Evolutionary conservation across 2,329 filamentous ascomycete species (phyloP), one percentile per base, ranked within the genome.

Genomic region (Septoria petroselini): DNA sequence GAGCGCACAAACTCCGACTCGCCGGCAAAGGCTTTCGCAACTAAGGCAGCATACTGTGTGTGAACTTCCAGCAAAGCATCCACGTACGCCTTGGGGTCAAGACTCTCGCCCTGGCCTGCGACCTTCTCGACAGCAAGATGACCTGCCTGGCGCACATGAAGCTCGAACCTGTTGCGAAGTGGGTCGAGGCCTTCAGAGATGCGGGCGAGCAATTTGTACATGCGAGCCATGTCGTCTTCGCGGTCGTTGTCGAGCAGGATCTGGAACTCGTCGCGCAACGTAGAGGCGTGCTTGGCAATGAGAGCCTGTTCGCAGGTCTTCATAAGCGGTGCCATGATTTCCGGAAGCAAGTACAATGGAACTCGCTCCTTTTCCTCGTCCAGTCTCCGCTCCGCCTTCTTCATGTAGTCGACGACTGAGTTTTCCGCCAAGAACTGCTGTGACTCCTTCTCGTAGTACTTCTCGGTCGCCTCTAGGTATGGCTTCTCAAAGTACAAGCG

Each of bases 371-470:
- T 93, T 70, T 98, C 93, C 70, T 98, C 93, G 6, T 88, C 82
- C 53, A 98, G 73, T 25, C 93, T 84, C 34, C 82, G 73, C 72
- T 97, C 91, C 0, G 93, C 94, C 79, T 98, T 98, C 77, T 97
- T 97, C 93, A 98, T 97, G 73, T 97, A 98, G 67, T 98, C 93
- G 27, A 98, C 91, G 3, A 98, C 90, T 57, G 87, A 95, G 68
- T 98, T 98, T 70, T 97, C 91, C 8, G 90, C 88, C 27, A 98
- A 83, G 66, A 98, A 98, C 57, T 90, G 86, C 62, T 89, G 88
- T 15, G 93, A 97, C 69, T 98, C 94, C 38, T 86, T 84, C 61
- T 89, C 79, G 69, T 98, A 98, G 73, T 95, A 98, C 23, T 78
- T 73, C 61, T 81, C 82, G 7, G 93, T 98, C 2, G 90, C 88